Percentiles rank a stretch among this genome's conserved stretches.
phyloP scores from a whole-genome alignment of 768 basidiomycete species.

The Lentinula edodes region DNA sequence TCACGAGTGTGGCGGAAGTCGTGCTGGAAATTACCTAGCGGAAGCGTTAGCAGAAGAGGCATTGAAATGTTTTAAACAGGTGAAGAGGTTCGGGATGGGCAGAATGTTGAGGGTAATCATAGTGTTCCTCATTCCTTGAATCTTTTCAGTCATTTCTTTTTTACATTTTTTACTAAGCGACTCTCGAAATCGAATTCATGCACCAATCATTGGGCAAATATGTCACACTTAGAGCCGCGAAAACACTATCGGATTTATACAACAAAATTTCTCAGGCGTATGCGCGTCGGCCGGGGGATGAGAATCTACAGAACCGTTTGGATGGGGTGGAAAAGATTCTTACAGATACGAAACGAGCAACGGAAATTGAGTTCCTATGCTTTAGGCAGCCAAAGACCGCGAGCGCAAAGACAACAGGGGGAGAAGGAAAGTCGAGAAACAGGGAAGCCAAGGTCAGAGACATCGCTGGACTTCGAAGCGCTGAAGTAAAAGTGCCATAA shows the following conservation, averaged over 20 bases:
- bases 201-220: constrained; percentile 93
- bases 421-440: neutral
- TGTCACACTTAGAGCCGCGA: constrained; percentile 74
- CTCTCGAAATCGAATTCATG: constrained; percentile 98
- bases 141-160: neutral
- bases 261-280: constrained; percentile 94
- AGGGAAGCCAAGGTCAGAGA: neutral
- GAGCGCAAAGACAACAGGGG: neutral
- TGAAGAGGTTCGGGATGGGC: constrained; percentile 93
- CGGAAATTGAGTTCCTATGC: constrained; percentile 92
- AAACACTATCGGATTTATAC: constrained; percentile 87
- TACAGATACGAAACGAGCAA: constrained; percentile 81
- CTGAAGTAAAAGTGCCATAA: neutral
- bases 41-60: constrained; percentile 82
- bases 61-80: constrained; percentile 79
- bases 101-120: constrained; percentile 84
- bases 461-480: neutral
- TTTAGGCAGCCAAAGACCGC: constrained; percentile 69
- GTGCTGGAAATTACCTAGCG: constrained; percentile 78
- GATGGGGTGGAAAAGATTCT: constrained; percentile 90
- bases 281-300: constrained; percentile 75
- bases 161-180: constrained; percentile 76
- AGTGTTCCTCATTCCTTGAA: constrained; percentile 13
- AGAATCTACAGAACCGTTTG: constrained; percentile 83
- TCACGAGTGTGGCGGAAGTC: constrained; percentile 72